Percentiles rank a stretch among this genome's conserved stretches.
Evolutionary conservation across 768 basidiomycete genomes (phyloP).

Genomic region (Floccularia luteovirens): DNA sequence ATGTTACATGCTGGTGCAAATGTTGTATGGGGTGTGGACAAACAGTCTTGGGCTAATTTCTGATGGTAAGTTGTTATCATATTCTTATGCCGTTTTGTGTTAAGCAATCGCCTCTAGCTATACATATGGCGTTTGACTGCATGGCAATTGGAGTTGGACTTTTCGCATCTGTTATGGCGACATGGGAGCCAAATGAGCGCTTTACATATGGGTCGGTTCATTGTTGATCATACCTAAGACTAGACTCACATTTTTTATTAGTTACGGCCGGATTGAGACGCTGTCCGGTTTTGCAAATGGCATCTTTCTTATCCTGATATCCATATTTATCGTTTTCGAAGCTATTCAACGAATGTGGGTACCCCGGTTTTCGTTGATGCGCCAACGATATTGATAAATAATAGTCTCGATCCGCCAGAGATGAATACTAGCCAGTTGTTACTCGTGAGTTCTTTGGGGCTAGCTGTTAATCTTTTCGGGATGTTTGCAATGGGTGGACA

Average conservation of each 20-base stretch:
- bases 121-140: slow-evolving; percentile 99
- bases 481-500: slow-evolving; percentile 99
- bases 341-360: slow-evolving; percentile 88
- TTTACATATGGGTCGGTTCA: slow-evolving; percentile 87
- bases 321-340: slow-evolving; percentile 97
- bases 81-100: slow-evolving; percentile 1
- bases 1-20: slow-evolving; percentile 94
- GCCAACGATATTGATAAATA: not conserved
- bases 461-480: slow-evolving; percentile 93
- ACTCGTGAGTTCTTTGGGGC: slow-evolving; percentile 80
- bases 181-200: slow-evolving; percentile 89
- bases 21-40: slow-evolving; percentile 96
- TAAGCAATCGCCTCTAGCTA: slow-evolving; percentile 47
- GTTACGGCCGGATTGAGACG: slow-evolving; percentile 95
- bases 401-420: slow-evolving; percentile 86
- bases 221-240: slow-evolving; percentile 3
- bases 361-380: not conserved
- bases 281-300: slow-evolving; percentile 98
- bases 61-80: slow-evolving; percentile 58
- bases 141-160: slow-evolving; percentile 95
- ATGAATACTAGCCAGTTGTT: slow-evolving; percentile 95
- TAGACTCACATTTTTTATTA: slow-evolving; percentile 16
- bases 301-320: slow-evolving; percentile 88
- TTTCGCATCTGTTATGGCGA: slow-evolving; percentile 95
- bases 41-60: slow-evolving; percentile 95